These are phyloP conservation scores for Sesbania bispinosa DNA, from an alignment of 306 rosid genomes.

Conservation along the genomic window DNA sequence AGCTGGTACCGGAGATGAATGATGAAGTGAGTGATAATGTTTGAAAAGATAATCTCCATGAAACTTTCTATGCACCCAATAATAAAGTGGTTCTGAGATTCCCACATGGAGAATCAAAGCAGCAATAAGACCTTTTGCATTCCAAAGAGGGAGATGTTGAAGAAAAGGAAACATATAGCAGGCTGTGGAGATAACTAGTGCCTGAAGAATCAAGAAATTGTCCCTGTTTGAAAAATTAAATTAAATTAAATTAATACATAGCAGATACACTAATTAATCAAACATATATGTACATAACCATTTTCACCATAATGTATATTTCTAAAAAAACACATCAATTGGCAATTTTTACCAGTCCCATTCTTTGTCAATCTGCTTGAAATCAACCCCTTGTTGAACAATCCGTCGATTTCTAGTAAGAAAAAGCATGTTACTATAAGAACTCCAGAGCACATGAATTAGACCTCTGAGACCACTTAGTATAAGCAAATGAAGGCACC, in stretches of 20 bases:
- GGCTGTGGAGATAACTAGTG: conserved; percentile 45
- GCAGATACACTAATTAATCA: background rate
- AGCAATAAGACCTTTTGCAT: conserved; percentile 52
- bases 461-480: conserved; percentile 34
- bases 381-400: conserved; percentile 48
- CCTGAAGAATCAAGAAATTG: conserved; percentile 80
- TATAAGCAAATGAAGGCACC: conserved; percentile 58
- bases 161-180: conserved; percentile 49
- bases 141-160: conserved; percentile 67
- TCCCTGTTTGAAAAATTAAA: conserved; percentile 49
- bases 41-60: conserved; percentile 53
- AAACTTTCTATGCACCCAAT: conserved; percentile 59
- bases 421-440: conserved; percentile 40
- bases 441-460: conserved; percentile 31
- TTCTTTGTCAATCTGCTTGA: conserved; percentile 60
- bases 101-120: conserved; percentile 63
- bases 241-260: too few species aligned
- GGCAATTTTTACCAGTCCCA: conserved; percentile 68
- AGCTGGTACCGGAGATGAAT: conserved; percentile 70
- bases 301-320: background rate
- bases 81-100: conserved; percentile 84
- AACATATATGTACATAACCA: too few species aligned
- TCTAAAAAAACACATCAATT: background rate
- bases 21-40: conserved; percentile 77
- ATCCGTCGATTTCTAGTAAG: conserved; percentile 37